Percentiles rank a stretch among this genome's conserved stretches.
phyloP scores from a whole-genome alignment of 192 early-diverging fungal species.

The Rhizoclosmatium globosum region DNA sequence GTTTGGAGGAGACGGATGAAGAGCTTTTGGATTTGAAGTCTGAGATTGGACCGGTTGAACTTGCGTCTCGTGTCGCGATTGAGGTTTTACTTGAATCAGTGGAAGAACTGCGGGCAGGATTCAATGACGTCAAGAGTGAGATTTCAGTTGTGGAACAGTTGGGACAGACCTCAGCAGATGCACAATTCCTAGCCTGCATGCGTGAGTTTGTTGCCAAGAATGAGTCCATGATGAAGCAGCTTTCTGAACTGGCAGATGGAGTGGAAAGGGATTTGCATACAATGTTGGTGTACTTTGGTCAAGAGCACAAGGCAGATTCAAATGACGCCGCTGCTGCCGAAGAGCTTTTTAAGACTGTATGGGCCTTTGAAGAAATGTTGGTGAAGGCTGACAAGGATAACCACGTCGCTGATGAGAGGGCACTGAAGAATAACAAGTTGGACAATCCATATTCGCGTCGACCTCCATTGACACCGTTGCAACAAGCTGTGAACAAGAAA shows the following conservation, averaged over 20 bases:
- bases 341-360: slow-evolving; percentile 52
- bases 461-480: slow-evolving; percentile 26
- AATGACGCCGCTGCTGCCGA: slow-evolving; percentile 20
- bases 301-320: slow-evolving; percentile 41
- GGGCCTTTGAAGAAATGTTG: slow-evolving; percentile 39
- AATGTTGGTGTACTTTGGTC: slow-evolving; percentile 54
- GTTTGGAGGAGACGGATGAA: slow-evolving; percentile 45
- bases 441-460: slow-evolving; percentile 9
- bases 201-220: slow-evolving; percentile 35
- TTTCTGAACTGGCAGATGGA: slow-evolving; percentile 38
- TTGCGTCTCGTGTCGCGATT: slow-evolving; percentile 37
- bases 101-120: slow-evolving; percentile 41
- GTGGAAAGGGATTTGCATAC: slow-evolving; percentile 47
- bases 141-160: slow-evolving; percentile 30
- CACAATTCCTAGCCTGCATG: slow-evolving; percentile 44
- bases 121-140: slow-evolving; percentile 42
- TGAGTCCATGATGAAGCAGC: slow-evolving; percentile 39
- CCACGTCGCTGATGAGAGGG: slow-evolving; percentile 28
- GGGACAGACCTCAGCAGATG: slow-evolving; percentile 12
- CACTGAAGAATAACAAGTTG: not conserved
- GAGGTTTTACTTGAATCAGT: slow-evolving; percentile 44
- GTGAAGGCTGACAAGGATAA: slow-evolving; percentile 29
- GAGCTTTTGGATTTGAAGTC: slow-evolving; percentile 47
- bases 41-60: slow-evolving; percentile 56
- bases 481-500: slow-evolving; percentile 16